Conservation (phyloP, 1,139 yeast species). For the Suhomyces panamericanus region DNA sequence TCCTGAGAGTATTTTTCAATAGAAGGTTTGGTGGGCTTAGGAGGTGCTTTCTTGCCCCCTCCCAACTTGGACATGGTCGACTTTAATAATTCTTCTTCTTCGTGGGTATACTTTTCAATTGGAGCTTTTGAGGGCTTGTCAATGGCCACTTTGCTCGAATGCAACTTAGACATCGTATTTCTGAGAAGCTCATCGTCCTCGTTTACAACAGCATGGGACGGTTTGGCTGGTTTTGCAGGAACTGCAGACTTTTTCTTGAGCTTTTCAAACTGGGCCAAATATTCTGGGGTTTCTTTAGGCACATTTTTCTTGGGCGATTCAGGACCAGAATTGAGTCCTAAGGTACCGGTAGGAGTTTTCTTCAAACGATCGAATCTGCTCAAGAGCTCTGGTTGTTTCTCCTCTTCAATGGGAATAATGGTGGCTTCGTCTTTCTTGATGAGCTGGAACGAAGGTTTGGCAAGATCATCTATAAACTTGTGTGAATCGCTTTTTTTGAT, state of each 20-base stretch:
- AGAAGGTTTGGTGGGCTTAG: conserved; percentile 21
- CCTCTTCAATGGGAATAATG: conserved; percentile 10
- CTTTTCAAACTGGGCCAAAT: conserved; percentile 13
- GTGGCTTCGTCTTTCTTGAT: conserved; percentile 14
- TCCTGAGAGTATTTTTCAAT: conserved; percentile 14
- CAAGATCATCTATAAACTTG: conserved; percentile 14
- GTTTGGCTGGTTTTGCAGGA: conserved; percentile 12
- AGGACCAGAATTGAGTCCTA: conserved; percentile 1
- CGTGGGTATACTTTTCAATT: conserved; percentile 13
- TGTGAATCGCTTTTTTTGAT: conserved; percentile 21
- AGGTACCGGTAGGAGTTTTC: background rate
- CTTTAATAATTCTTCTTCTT: conserved; percentile 17
- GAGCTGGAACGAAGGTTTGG: conserved; percentile 16
- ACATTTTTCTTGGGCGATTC: conserved; percentile 1
- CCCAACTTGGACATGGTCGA: conserved; percentile 17
- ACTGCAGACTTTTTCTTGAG: conserved; percentile 9
- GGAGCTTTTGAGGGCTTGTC: conserved; percentile 22
- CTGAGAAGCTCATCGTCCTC: conserved; percentile 17
- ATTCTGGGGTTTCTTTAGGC: conserved; percentile 10
- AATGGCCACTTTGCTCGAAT: conserved; percentile 14
- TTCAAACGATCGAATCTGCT: conserved; percentile 14
- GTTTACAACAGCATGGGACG: background rate
- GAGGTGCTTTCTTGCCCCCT: conserved; percentile 13
- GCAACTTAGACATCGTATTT: conserved; percentile 15
- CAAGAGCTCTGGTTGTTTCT: conserved; percentile 15